Base-by-base conservation (phyloP, 2,329 filamentous ascomycete genomes). In the Ascochyta pisi region DNA sequence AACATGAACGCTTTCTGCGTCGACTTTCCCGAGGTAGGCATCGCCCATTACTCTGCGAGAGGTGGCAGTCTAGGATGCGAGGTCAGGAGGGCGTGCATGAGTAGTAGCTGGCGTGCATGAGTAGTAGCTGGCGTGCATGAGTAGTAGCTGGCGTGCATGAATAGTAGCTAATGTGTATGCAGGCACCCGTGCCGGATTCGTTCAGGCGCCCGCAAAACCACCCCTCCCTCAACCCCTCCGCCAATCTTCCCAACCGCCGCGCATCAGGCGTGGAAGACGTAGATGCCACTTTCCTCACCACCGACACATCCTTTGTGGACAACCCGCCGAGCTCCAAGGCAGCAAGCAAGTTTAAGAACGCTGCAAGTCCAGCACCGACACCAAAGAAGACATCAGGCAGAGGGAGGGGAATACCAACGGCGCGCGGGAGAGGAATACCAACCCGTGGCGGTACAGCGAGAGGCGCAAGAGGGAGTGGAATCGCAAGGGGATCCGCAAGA, bases 1-100 rank as follows among this genome's bases (percentile, higher is more conserved):
- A 98, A 98, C 73, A 97, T 99, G 93, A 98, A 97, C 76, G 95
- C 95, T 1, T 99, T 98, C 74, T 98, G 94, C 75, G 93, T 98
- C 29, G 95, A 99, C 75, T 99, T 97, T 63, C 91, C 92, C 0
- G 95, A 99, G 86, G 92, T 92, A 78, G 1, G 26, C 29, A 33
- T 13, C 12, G 29, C 10, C 8, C 16, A 39, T 19, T 51, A 16
- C 50, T 48, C 35, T 29, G 9, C n/a, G 44, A 26, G 44, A 29
- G 3, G 29, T 19, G 19, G 19, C 19, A 19, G 19, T 19, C 19
- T 19, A 19, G 19, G 19, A 19, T 19, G 19, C 19, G 19, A 19
- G 19, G 2, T 19, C 19, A 3, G 19, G 19, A 19, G 19, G 19
- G 19, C 19, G 19, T 19, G 19, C 19, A 19, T 19, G 19, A 19